Percentiles rank a stretch among this genome's conserved stretches.
Conservation (phyloP, 2,329 filamentous ascomycete species). For the Penicillium sp. region DNA sequence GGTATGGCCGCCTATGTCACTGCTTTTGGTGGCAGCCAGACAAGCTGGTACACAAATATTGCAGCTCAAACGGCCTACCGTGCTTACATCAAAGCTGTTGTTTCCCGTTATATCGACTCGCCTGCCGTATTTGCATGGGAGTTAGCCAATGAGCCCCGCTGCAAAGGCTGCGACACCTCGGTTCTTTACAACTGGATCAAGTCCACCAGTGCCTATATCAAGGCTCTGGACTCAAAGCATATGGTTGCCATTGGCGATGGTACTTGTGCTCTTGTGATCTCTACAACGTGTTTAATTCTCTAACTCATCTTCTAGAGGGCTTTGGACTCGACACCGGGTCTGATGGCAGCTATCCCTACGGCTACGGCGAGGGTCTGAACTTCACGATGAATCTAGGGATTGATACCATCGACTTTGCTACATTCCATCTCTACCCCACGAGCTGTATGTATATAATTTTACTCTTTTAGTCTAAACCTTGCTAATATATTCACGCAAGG, state of each 20-base stretch:
- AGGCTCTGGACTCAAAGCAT: constrained; percentile 58
- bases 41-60: constrained; percentile 57
- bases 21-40: constrained; percentile 53
- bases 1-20: constrained; percentile 59
- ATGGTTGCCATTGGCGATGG: constrained; percentile 62
- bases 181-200: constrained; percentile 61
- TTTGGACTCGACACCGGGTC: constrained; percentile 48
- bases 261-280: constrained; percentile 2
- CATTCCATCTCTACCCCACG: constrained; percentile 52
- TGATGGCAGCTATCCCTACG: constrained; percentile 54
- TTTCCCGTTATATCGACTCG: constrained; percentile 58
- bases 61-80: constrained; percentile 58
- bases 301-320: constrained; percentile 47
- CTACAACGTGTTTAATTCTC: background rate
- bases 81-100: constrained; percentile 58
- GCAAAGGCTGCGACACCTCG: constrained; percentile 56
- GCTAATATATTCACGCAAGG: constrained; percentile 19
- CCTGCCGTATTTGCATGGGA: constrained; percentile 66
- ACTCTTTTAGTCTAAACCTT: background rate
- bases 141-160: constrained; percentile 64
- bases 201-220: constrained; percentile 59
- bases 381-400: constrained; percentile 54
- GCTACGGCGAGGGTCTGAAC: constrained; percentile 50
- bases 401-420: constrained; percentile 55
- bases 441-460: constrained; percentile 36